Conservation (phyloP, 495 filamentous ascomycete genomes). For the Neurospora sp. region DNA sequence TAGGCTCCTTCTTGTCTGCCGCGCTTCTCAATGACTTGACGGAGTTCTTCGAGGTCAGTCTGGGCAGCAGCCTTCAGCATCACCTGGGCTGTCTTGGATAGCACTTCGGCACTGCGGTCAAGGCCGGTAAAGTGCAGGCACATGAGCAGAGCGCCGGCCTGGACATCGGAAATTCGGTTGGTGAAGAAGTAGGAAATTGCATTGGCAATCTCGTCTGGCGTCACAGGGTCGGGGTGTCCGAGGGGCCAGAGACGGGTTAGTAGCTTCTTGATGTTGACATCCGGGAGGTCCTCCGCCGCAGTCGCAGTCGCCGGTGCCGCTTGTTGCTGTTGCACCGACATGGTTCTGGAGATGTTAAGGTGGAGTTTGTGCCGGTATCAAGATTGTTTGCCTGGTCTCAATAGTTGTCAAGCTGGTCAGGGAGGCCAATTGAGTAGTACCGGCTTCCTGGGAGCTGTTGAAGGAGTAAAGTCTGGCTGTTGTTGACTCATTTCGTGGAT, state of each 20-base stretch:
- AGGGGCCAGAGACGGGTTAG: conserved; percentile 67
- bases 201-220: conserved; percentile 71
- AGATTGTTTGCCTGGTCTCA: background rate
- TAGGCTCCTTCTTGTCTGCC: conserved; percentile 60
- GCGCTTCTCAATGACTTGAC: conserved; percentile 38
- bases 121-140: conserved; percentile 78
- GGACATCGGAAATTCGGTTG: conserved; percentile 69
- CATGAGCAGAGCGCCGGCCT: conserved; percentile 76
- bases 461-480: background rate
- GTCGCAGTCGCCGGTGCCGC: background rate
- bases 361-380: background rate
- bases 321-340: conserved; percentile 1
- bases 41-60: conserved; percentile 28
- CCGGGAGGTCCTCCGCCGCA: conserved; percentile 10
- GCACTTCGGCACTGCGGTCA: conserved; percentile 69
- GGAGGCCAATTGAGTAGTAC: background rate
- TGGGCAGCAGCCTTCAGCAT: conserved; percentile 52
- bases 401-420: background rate
- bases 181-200: conserved; percentile 86
- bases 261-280: conserved; percentile 66
- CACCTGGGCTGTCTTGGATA: conserved; percentile 58
- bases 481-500: conserved; percentile 18
- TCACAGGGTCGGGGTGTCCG: conserved; percentile 40
- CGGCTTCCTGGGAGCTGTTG: background rate
- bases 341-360: background rate